Conservation (phyloP, 768 basidiomycete species). For the Pseudohyphozyma bogoriensis region DNA sequence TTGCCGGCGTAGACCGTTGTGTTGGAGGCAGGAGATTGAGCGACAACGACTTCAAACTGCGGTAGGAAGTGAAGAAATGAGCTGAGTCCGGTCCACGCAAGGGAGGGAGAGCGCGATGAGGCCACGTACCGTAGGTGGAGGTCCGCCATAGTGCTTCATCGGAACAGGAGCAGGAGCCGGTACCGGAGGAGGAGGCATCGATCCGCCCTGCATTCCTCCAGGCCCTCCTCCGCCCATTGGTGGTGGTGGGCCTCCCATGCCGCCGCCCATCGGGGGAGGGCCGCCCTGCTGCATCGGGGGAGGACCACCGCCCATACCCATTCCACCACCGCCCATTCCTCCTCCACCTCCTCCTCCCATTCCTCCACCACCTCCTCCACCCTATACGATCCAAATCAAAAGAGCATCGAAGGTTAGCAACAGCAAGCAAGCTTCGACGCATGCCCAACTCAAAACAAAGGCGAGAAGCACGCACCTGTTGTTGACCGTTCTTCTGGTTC, state of each 20-base stretch:
- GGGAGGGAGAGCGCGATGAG: too few relatives aligned
- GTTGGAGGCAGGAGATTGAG: conserved; percentile 88
- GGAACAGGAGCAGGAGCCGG: too few relatives aligned
- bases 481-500: conserved; percentile 98
- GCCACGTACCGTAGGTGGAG: background rate
- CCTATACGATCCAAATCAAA: conserved; percentile 3
- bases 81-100: background rate
- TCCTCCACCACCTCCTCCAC: conserved; percentile 27
- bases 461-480: conserved; percentile 48
- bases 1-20: conserved; percentile 91
- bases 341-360: conserved; percentile 25
- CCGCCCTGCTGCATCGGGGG: background rate
- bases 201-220: conserved; percentile 8
- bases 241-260: background rate
- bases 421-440: background rate
- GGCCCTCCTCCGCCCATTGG: background rate
- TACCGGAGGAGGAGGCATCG: background rate
- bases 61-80: background rate
- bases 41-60: conserved; percentile 75
- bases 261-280: background rate
- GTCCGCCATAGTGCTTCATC: conserved; percentile 1
- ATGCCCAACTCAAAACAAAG: background rate
- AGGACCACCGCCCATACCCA: background rate
- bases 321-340: background rate
- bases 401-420: background rate